These are phyloP conservation scores for Phlebopus sp. DNA, from an alignment of 1,284 basidiomycete genomes.

Conservation along the genomic window DNA sequence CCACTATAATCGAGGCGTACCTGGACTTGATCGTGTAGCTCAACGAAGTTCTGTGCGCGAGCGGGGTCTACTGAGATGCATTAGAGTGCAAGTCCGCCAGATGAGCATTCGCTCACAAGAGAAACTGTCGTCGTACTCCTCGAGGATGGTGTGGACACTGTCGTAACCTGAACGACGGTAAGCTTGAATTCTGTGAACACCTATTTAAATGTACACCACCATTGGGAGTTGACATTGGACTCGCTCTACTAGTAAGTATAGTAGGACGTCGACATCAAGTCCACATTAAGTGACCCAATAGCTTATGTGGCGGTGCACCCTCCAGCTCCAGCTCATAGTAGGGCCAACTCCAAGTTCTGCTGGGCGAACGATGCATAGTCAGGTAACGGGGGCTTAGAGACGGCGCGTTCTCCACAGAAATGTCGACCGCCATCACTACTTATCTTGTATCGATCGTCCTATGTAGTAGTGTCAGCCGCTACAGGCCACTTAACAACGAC, in stretches of 20 bases:
- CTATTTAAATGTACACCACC: slow-evolving; percentile 8
- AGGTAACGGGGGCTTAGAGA: too few relatives aligned
- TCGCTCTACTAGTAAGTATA: too few relatives aligned
- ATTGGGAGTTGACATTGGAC: not conserved
- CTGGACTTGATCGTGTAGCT: slow-evolving; percentile 80
- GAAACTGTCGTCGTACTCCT: slow-evolving; percentile 5
- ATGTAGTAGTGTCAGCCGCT: too few relatives aligned
- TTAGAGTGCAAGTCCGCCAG: not conserved
- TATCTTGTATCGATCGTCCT: too few relatives aligned
- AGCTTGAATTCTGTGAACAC: not conserved
- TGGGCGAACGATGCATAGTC: too few relatives aligned
- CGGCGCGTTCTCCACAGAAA: too few relatives aligned
- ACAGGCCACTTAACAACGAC: not conserved
- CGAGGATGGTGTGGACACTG: slow-evolving; percentile 2
- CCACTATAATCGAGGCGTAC: slow-evolving; percentile 28
- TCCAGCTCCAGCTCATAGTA: too few relatives aligned
- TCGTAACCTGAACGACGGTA: slow-evolving; percentile 10
- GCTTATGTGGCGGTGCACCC: too few relatives aligned
- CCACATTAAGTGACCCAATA: too few relatives aligned
- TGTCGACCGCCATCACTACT: too few relatives aligned
- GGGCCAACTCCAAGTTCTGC: too few relatives aligned
- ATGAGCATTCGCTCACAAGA: slow-evolving; percentile 16
- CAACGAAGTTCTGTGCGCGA: slow-evolving; percentile 72
- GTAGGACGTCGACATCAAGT: too few relatives aligned
- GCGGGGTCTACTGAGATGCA: slow-evolving; percentile 34